These are phyloP conservation scores for Strobilomyces echinocephalus DNA, from an alignment of 768 basidiomycete species.

Conservation along the genomic window DNA sequence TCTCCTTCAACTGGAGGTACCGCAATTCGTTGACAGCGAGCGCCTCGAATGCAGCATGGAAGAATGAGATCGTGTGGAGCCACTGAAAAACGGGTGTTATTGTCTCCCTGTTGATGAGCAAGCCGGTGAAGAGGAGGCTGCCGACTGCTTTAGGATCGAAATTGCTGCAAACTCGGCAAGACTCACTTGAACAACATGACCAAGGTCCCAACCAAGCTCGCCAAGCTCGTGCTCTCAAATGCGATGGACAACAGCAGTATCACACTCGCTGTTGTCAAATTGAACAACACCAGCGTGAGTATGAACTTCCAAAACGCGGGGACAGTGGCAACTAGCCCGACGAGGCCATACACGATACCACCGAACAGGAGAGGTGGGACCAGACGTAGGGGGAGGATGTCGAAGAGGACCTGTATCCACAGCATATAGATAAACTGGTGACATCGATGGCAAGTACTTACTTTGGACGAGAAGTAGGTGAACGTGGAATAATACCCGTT, in stretches of 20 bases:
- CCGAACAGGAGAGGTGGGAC: conserved; percentile 95
- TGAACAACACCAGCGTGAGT: conserved; percentile 92
- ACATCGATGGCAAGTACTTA: conserved; percentile 15
- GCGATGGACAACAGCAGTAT: conserved; percentile 88
- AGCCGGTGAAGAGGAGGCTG: conserved; percentile 91
- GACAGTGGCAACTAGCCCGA: conserved; percentile 90
- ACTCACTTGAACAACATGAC: conserved; percentile 98
- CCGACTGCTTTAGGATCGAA: conserved; percentile 1
- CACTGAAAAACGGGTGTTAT: conserved; percentile 69
- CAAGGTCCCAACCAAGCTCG: conserved; percentile 89
- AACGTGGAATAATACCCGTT: conserved; percentile 98
- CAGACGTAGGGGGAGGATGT: conserved; percentile 89
- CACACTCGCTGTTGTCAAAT: conserved; percentile 90
- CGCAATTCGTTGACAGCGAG: conserved; percentile 96
- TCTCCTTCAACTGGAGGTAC: conserved; percentile 88
- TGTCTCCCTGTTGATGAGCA: conserved; percentile 91
- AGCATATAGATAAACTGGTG: neutral
- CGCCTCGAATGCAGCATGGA: conserved; percentile 98
- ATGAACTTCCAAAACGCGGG: conserved; percentile 97
- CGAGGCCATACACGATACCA: conserved; percentile 90
- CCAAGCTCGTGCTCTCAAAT: conserved; percentile 81
- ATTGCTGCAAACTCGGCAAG: neutral
- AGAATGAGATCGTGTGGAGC: conserved; percentile 92
- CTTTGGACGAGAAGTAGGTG: conserved; percentile 96
- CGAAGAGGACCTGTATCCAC: conserved; percentile 73